These are phyloP conservation scores for Aspergillus japonicus DNA, from an alignment of 2,329 filamentous ascomycete genomes.

Conservation along the genomic window DNA sequence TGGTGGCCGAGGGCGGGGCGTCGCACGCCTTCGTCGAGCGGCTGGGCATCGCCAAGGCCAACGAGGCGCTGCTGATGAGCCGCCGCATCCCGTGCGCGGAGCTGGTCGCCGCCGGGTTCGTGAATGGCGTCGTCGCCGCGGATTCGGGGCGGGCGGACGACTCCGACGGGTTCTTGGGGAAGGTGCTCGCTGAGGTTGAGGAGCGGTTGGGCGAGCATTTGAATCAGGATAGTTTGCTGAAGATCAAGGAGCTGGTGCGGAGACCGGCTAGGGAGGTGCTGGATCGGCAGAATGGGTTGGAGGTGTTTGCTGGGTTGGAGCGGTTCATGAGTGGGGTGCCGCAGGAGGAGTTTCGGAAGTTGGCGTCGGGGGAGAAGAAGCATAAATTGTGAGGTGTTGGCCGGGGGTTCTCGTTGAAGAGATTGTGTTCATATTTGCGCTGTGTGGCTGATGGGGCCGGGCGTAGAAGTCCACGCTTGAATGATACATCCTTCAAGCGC, in stretches of 20 bases:
- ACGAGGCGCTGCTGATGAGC: constrained; percentile 91
- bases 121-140: constrained; percentile 74
- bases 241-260: constrained; percentile 81
- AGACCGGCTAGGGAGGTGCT: constrained; percentile 69
- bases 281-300: constrained; percentile 74
- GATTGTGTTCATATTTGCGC: neutral
- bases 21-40: constrained; percentile 75
- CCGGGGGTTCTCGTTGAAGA: too few species aligned
- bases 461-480: neutral
- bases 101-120: constrained; percentile 73
- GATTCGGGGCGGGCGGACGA: constrained; percentile 58
- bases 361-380: constrained; percentile 85
- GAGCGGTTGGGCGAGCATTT: constrained; percentile 78
- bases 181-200: constrained; percentile 77
- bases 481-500: neutral
- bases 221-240: constrained; percentile 72
- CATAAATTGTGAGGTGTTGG: constrained; percentile 72
- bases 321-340: constrained; percentile 77
- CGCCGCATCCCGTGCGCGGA: constrained; percentile 72
- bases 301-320: constrained; percentile 83
- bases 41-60: constrained; percentile 76
- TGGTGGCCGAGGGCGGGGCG: constrained; percentile 85
- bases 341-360: constrained; percentile 82
- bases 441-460: neutral
- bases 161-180: constrained; percentile 65